Percentiles rank a stretch among this genome's conserved stretches.
These are phyloP conservation scores for Cutaneotrichosporon cutaneum DNA, from an alignment of 1,284 basidiomycete species.

Conservation along the genomic window DNA sequence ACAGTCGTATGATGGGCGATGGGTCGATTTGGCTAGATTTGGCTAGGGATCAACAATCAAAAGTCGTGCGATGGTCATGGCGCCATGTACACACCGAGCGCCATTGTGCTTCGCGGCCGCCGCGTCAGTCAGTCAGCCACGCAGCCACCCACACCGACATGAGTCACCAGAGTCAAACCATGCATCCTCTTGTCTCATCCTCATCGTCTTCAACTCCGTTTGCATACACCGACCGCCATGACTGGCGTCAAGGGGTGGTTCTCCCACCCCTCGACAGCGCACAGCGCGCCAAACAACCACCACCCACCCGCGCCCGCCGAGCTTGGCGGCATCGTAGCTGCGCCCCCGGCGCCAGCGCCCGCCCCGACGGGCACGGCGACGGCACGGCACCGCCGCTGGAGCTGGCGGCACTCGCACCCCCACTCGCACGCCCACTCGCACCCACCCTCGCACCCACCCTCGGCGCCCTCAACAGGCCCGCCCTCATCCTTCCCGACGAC, in stretches of 20 bases:
- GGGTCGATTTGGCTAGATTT: no score
- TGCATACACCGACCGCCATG: not conserved
- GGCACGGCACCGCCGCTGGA: not conserved
- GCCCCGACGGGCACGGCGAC: no score
- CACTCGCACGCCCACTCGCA: no score
- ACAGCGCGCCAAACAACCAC: not conserved
- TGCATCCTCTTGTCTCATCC: not conserved
- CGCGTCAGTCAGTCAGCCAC: no score
- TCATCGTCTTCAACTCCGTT: not conserved
- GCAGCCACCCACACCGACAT: not conserved
- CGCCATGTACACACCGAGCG: not conserved
- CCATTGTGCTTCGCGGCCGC: no score
- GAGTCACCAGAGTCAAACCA: not conserved
- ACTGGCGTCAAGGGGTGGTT: conserved; percentile 2
- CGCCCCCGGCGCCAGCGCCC: not conserved
- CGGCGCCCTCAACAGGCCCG: not conserved
- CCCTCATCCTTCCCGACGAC: not conserved
- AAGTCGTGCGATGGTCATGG: not conserved
- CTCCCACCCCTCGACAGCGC: not conserved
- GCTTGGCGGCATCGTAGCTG: not conserved
- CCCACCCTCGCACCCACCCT: no score
- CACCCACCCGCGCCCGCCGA: not conserved
- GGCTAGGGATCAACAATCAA: not conserved
- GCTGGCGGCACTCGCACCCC: not conserved
- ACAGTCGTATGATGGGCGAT: not conserved